Base-by-base conservation (phyloP, 1,284 basidiomycete genomes). In the Albatrellus sp. region DNA sequence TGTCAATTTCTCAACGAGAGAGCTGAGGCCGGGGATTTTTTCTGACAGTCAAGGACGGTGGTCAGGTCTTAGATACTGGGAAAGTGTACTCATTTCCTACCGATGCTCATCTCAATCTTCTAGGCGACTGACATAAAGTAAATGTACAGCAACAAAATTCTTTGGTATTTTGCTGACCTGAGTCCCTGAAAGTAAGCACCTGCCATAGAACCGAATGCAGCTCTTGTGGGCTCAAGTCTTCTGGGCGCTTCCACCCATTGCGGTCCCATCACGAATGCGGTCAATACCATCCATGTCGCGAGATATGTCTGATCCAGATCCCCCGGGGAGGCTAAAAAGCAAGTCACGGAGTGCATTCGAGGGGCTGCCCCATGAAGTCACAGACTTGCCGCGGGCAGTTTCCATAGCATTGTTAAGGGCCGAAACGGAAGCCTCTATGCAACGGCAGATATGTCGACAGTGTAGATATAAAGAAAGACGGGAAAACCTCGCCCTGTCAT, bases 151-250 rank as follows among this genome's bases (percentile, higher is more conserved):
- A 38, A 29, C 14, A n/a, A 30, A 16, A 36, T 24, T 14, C 31
- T 31, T 32, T 13, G 17, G 17, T 10, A 28, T 31, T 5, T 5
- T 7, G 50, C 57, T 28, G 16, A 62, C 60, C 58, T 10, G 55
- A 57, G 63, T 97, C 92, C 42, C 90, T 73, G 64, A 93, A 92
- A 38, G 72, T 79, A 55, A 96, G 63, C 10, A 96, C 79, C 62
- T 88, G 77, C 90, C 90, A 94, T 12, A 94, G 63, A 2, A 79
- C 77, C 2, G 75, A 65, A 61, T 93, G 85, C 48, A 94, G 58
- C 61, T 96, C 90, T 60, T 93, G 87, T 1, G 92, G 90, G 45
- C 66, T 80, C 90, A 96, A 89, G 37, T 84, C 75, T 50, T 82
- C 75, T 0, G 84, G 85, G 41, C 70, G 68, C 57, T 82, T 79